Percentiles rank a stretch among this genome's conserved stretches.
Conservation (phyloP, 345 rosid genomes). For the Camelina sativa region DNA sequence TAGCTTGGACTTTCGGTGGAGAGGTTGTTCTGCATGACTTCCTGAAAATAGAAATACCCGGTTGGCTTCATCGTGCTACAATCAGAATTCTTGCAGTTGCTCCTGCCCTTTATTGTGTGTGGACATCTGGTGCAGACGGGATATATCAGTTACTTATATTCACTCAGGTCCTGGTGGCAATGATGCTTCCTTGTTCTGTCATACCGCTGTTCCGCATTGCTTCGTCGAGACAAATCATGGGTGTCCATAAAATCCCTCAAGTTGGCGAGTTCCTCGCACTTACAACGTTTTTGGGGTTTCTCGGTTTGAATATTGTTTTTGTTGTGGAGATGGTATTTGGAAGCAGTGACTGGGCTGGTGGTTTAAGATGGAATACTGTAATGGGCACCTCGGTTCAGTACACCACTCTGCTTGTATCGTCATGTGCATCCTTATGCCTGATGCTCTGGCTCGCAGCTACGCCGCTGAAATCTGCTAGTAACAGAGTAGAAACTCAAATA, state of each 20-base stretch:
- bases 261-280: constrained; percentile 69
- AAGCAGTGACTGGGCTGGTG: constrained; percentile 85
- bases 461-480: constrained; percentile 80
- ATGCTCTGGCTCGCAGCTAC: constrained; percentile 91
- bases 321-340: constrained; percentile 89
- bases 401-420: constrained; percentile 60
- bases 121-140: constrained; percentile 94
- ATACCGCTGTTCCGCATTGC: constrained; percentile 91
- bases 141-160: constrained; percentile 81
- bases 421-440: constrained; percentile 72
- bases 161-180: constrained; percentile 81
- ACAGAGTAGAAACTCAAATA: constrained; percentile 53
- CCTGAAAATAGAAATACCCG: constrained; percentile 79
- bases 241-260: constrained; percentile 77
- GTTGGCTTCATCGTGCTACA: constrained; percentile 92
- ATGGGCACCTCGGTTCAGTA: constrained; percentile 59
- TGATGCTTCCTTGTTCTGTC: constrained; percentile 87
- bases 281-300: constrained; percentile 67
- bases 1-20: constrained; percentile 84
- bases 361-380: constrained; percentile 76
- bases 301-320: constrained; percentile 77
- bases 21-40: constrained; percentile 76
- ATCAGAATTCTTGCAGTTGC: constrained; percentile 78
- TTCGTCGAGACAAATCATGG: constrained; percentile 87
- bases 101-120: constrained; percentile 85